Evolutionary conservation across 148 eudicot species (phyloP).

Genomic region (Nyssa sinensis): DNA sequence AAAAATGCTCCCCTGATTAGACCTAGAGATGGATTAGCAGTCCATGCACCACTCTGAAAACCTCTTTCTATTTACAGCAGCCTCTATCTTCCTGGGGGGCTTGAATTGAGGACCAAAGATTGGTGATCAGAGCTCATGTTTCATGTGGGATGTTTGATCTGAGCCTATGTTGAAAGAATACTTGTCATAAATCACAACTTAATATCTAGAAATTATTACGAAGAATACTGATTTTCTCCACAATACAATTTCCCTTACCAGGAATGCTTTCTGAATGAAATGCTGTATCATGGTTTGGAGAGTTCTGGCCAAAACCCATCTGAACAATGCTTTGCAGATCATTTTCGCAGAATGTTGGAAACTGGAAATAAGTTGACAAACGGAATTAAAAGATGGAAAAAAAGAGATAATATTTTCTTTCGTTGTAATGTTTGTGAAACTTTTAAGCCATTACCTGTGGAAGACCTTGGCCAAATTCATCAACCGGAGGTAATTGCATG

Average conservation of each 20-base stretch:
- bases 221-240: background rate
- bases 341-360: constrained; percentile 46
- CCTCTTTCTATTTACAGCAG: constrained; percentile 47
- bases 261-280: constrained; percentile 31
- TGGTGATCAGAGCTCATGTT: constrained; percentile 54
- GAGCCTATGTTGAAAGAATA: constrained; percentile 29
- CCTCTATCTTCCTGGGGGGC: constrained; percentile 24
- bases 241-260: constrained; percentile 29
- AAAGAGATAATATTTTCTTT: background rate
- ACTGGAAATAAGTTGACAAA: constrained; percentile 27
- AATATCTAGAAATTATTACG: too few species aligned
- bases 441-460: constrained; percentile 55
- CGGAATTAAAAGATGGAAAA: background rate
- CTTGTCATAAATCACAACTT: background rate
- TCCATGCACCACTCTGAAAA: background rate
- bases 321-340: constrained; percentile 67
- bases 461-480: constrained; percentile 37
- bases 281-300: constrained; percentile 18
- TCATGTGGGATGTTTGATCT: constrained; percentile 52
- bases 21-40: constrained; percentile 11
- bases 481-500: constrained; percentile 42
- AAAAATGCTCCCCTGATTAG: constrained; percentile 13
- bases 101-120: constrained; percentile 24
- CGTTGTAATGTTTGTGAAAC: background rate
- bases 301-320: constrained; percentile 51